Percentiles rank a stretch among this genome's conserved stretches.
phyloP scores from a whole-genome alignment of 2,329 filamentous ascomycete genomes.

The Dactylonectria estremocensis region DNA sequence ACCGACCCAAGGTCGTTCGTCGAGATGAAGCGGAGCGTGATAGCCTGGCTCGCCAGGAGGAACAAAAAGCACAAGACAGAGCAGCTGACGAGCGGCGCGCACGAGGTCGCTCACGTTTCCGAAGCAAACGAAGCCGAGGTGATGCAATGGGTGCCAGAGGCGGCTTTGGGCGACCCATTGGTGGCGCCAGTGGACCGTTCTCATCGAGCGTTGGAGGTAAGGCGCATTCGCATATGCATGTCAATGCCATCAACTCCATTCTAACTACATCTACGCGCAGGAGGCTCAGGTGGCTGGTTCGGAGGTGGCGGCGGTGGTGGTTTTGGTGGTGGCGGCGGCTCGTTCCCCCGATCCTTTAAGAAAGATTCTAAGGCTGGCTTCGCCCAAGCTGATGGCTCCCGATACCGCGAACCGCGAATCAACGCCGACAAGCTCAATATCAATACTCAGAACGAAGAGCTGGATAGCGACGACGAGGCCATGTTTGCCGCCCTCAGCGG shows the following conservation, averaged over 20 bases:
- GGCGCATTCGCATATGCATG: conserved; percentile 26
- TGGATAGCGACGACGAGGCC: conserved; percentile 62
- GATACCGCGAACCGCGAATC: conserved; percentile 63
- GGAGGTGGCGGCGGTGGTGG: conserved; percentile 46
- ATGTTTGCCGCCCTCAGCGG: conserved; percentile 56
- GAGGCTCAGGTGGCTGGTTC: conserved; percentile 49
- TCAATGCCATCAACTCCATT: background rate
- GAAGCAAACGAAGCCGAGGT: conserved; percentile 61
- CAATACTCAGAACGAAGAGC: conserved; percentile 60
- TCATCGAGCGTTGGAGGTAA: conserved; percentile 51
- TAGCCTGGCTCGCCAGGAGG: conserved; percentile 61
- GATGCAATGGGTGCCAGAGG: conserved; percentile 61
- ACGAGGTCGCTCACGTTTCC: conserved; percentile 57
- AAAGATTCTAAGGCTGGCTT: conserved; percentile 58
- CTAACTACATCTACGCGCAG: conserved; percentile 34
- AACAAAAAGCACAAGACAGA: conserved; percentile 59
- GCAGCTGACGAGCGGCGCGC: conserved; percentile 58
- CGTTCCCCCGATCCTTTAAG: conserved; percentile 49
- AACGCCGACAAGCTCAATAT: conserved; percentile 70
- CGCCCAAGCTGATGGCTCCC: conserved; percentile 51
- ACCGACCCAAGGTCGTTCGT: conserved; percentile 64
- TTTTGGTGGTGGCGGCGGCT: conserved; percentile 48
- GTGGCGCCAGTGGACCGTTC: conserved; percentile 59
- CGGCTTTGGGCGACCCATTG: conserved; percentile 54
- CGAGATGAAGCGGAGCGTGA: conserved; percentile 67